Evolutionary conservation across 306 rosid species (phyloP).

Genomic region (Comarum palustre): DNA sequence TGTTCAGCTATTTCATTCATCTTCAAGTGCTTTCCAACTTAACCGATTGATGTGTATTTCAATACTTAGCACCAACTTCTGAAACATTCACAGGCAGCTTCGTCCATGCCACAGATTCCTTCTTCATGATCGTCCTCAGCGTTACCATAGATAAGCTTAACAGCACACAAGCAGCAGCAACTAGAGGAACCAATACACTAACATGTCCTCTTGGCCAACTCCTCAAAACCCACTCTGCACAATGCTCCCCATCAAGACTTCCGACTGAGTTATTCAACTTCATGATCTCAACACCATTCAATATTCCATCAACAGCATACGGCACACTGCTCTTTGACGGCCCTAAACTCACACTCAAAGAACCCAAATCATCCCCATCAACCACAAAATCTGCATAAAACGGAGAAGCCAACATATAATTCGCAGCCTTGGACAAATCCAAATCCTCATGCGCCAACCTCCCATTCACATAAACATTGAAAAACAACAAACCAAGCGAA

Average conservation of each 20-base stretch:
- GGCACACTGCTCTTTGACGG: conserved; percentile 54
- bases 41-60: conserved; percentile 5
- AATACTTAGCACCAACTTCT: conserved; percentile 13
- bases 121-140: conserved; percentile 28
- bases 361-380: conserved; percentile 41
- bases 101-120: conserved; percentile 37
- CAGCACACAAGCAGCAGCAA: conserved; percentile 37
- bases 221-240: conserved; percentile 33
- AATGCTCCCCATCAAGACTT: conserved; percentile 38
- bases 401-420: conserved; percentile 58
- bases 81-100: conserved; percentile 36
- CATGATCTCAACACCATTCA: conserved; percentile 57
- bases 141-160: conserved; percentile 28
- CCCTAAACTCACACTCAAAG: conserved; percentile 52
- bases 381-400: conserved; percentile 68
- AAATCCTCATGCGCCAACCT: conserved; percentile 49
- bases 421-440: conserved; percentile 51
- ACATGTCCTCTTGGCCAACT: conserved; percentile 27
- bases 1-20: not conserved
- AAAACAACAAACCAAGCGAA: conserved; percentile 58
- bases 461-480: conserved; percentile 84
- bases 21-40: not conserved
- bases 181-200: conserved; percentile 28
- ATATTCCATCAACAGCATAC: conserved; percentile 38
- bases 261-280: conserved; percentile 47